These are phyloP conservation scores for Dryadomyces quercus-mongolicae DNA, from an alignment of 2,329 filamentous ascomycete species.

Conservation along the genomic window DNA sequence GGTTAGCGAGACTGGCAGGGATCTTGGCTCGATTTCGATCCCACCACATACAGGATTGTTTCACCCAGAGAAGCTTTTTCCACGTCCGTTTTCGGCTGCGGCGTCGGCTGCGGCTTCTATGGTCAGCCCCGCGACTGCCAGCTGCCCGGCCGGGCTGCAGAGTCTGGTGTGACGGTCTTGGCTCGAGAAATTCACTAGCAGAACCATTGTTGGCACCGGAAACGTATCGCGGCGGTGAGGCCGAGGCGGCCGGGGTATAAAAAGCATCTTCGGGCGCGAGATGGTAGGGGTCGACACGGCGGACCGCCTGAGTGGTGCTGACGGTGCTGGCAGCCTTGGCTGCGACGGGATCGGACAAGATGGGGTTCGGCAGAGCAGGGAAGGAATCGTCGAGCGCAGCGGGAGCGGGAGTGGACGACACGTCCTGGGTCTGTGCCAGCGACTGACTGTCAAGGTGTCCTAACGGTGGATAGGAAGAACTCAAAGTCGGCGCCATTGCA, in stretches of 20 bases:
- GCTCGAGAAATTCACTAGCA: slow-evolving; percentile 3
- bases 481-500: not conserved
- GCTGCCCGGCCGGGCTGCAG: slow-evolving; percentile 16
- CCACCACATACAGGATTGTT: slow-evolving; percentile 64
- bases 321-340: no score
- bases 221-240: slow-evolving; percentile 44
- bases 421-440: not conserved
- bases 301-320: not conserved
- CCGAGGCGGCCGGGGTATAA: slow-evolving; percentile 35
- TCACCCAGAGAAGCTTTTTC: slow-evolving; percentile 98
- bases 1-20: not conserved
- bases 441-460: not conserved
- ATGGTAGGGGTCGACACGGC: slow-evolving; percentile 48
- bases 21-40: not conserved
- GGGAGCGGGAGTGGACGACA: no score
- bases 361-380: slow-evolving; percentile 15
- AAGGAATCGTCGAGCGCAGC: slow-evolving; percentile 9
- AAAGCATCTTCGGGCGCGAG: slow-evolving; percentile 81
- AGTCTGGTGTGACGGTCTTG: not conserved
- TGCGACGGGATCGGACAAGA: no score
- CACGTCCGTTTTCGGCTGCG: slow-evolving; percentile 57
- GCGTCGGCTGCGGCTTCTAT: slow-evolving; percentile 49
- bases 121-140: slow-evolving; percentile 33
- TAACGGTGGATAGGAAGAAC: not conserved
- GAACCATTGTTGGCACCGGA: not conserved